Evolutionary conservation across 1,284 basidiomycete genomes (phyloP).

Genomic region (Xerocomus cyaneibrunnescens): DNA sequence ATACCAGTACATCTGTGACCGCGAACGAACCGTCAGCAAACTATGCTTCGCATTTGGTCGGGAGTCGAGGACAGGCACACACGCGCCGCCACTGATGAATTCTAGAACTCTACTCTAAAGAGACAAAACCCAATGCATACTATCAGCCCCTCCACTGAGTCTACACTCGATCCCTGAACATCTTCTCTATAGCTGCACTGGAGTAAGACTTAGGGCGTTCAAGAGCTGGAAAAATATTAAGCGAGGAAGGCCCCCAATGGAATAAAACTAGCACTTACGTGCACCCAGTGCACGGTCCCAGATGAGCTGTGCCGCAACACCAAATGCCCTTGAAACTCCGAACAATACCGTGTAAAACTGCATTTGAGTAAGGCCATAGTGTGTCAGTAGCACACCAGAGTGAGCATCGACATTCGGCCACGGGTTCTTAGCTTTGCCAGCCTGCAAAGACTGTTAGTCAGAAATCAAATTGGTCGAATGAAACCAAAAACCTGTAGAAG

Average conservation of each 20-base stretch:
- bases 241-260: not conserved
- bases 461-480: constrained; percentile 78
- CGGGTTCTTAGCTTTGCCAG: constrained; percentile 92
- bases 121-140: not conserved
- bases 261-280: constrained; percentile 49
- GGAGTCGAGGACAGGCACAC: too few species aligned
- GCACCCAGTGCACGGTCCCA: constrained; percentile 97
- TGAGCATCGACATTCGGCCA: constrained; percentile 97
- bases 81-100: too few species aligned
- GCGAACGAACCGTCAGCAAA: too few species aligned
- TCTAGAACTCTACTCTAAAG: too few species aligned
- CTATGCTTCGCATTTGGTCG: too few species aligned
- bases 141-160: not conserved
- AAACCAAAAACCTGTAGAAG: constrained; percentile 79
- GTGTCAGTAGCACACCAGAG: constrained; percentile 91
- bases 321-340: constrained; percentile 93
- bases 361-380: constrained; percentile 89
- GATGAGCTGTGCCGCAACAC: constrained; percentile 86
- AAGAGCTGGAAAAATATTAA: constrained; percentile 52
- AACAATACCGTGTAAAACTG: constrained; percentile 96
- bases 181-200: constrained; percentile 70
- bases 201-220: constrained; percentile 89
- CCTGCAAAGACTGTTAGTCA: constrained; percentile 70
- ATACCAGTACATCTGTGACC: too few species aligned
- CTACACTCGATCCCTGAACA: constrained; percentile 57